A percentile compares a stretch with the other conserved stretches of the same genome.
These are phyloP conservation scores for Paramecium biaurelia DNA, from an alignment of 73 alveolate genomes.

Conservation along the genomic window DNA sequence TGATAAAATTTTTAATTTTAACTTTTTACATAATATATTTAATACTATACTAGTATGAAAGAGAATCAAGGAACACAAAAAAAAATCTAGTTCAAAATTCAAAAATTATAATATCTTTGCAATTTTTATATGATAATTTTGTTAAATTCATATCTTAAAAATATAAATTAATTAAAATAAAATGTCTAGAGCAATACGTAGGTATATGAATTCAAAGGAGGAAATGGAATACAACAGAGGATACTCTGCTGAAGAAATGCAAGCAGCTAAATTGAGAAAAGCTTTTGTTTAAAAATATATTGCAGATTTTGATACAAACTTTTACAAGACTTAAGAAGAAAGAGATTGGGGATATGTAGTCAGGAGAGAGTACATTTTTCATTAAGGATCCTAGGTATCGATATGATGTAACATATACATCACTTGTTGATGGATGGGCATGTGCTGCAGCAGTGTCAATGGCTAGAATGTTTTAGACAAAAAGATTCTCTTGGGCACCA, in stretches of 20 bases:
- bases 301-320: slow-evolving; percentile 57
- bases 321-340: slow-evolving; percentile 79
- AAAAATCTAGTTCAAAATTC: background rate
- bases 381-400: slow-evolving; percentile 47
- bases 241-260: slow-evolving; percentile 37
- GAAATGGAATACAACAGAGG: slow-evolving; percentile 66
- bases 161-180: background rate
- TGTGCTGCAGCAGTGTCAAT: slow-evolving; percentile 68
- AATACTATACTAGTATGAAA: background rate
- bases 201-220: slow-evolving; percentile 57
- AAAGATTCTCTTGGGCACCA: slow-evolving; percentile 59
- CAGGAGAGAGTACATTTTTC: slow-evolving; percentile 71
- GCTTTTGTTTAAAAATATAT: slow-evolving; percentile 61
- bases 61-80: background rate
- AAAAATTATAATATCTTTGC: background rate
- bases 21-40: background rate
- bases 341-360: slow-evolving; percentile 90
- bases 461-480: slow-evolving; percentile 71
- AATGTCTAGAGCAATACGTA: slow-evolving; percentile 65
- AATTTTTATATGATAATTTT: background rate
- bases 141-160: background rate
- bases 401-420: slow-evolving; percentile 77
- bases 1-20: background rate
- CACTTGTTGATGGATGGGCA: slow-evolving; percentile 72
- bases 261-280: slow-evolving; percentile 62